Conservation (phyloP, 495 filamentous ascomycete species). For the Neurospora sp. region DNA sequence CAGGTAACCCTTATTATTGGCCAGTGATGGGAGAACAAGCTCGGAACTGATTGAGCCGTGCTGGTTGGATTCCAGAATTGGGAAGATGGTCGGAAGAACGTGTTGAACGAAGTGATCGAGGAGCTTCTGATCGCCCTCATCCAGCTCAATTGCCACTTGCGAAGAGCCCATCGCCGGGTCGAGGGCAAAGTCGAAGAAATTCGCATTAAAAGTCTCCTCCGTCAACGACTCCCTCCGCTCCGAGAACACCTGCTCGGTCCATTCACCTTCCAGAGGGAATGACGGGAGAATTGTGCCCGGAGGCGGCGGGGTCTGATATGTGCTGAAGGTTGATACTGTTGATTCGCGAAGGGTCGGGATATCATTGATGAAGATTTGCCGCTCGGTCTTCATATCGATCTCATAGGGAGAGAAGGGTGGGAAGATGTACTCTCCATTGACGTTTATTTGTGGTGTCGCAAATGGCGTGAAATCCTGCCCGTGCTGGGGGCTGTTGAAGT, state of each 20-base stretch:
- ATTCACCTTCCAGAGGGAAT: constrained; percentile 59
- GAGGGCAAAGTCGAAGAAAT: constrained; percentile 69
- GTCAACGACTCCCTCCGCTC: constrained; percentile 51
- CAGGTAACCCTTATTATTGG: constrained; percentile 84
- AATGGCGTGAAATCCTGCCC: constrained; percentile 53
- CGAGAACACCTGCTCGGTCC: constrained; percentile 66
- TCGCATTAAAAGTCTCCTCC: constrained; percentile 58
- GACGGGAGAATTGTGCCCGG: constrained; percentile 51
- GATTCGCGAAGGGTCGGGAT: constrained; percentile 75
- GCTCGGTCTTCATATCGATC: constrained; percentile 89
- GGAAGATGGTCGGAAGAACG: constrained; percentile 82
- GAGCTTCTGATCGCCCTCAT: constrained; percentile 75
- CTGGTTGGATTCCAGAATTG: constrained; percentile 80
- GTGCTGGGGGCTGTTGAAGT: constrained; percentile 56
- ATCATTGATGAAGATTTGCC: constrained; percentile 90
- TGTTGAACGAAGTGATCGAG: constrained; percentile 88
- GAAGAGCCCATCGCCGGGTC: constrained; percentile 42
- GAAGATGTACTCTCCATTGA: constrained; percentile 35
- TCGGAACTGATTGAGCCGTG: constrained; percentile 65
- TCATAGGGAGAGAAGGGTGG: constrained; percentile 68
- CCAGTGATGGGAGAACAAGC: constrained; percentile 73
- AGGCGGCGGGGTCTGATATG: constrained; percentile 65
- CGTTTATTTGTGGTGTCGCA: constrained; percentile 40
- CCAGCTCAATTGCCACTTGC: constrained; percentile 71
- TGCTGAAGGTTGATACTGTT: constrained; percentile 77